Conservation (phyloP, 2,329 filamentous ascomycete genomes). For the Claviceps monticola region DNA sequence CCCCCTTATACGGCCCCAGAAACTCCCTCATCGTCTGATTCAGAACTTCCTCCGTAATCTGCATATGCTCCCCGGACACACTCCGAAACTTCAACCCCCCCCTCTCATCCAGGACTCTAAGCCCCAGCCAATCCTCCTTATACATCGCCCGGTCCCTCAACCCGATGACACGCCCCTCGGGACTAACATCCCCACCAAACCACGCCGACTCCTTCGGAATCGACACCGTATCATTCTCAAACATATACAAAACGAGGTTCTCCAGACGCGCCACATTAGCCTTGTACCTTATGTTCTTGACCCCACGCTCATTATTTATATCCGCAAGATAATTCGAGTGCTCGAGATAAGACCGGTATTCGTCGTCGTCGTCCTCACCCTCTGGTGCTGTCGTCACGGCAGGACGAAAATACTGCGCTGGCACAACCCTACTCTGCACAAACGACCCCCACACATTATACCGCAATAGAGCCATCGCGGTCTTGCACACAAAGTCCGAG, state of each 20-base stretch:
- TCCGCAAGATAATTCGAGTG: conserved; percentile 83
- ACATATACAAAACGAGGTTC: conserved; percentile 80
- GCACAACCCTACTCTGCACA: conserved; percentile 70
- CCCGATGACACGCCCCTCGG: conserved; percentile 44
- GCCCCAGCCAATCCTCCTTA: conserved; percentile 83
- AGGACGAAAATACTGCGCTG: conserved; percentile 88
- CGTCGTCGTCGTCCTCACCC: conserved; percentile 1
- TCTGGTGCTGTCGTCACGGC: conserved; percentile 32
- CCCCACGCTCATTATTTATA: conserved; percentile 77
- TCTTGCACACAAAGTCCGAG: conserved; percentile 68
- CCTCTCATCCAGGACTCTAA: conserved; percentile 65
- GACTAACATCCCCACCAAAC: conserved; percentile 71
- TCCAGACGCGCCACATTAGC: conserved; percentile 54
- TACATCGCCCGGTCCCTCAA: conserved; percentile 63
- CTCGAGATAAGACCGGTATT: conserved; percentile 58
- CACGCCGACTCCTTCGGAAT: conserved; percentile 83
- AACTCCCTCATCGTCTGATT: conserved; percentile 51
- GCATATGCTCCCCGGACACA: conserved; percentile 71
- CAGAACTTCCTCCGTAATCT: conserved; percentile 52
- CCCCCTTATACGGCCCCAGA: conserved; percentile 40
- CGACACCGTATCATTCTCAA: conserved; percentile 72
- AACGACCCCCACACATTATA: conserved; percentile 68
- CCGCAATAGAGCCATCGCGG: conserved; percentile 63
- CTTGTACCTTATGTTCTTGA: conserved; percentile 64
- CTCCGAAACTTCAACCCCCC: conserved; percentile 64